A percentile compares a stretch with the other conserved stretches of the same genome.
Evolutionary conservation across 805 yeast genomes (phyloP).

Genomic region (Scheffersomyces lignosus): DNA sequence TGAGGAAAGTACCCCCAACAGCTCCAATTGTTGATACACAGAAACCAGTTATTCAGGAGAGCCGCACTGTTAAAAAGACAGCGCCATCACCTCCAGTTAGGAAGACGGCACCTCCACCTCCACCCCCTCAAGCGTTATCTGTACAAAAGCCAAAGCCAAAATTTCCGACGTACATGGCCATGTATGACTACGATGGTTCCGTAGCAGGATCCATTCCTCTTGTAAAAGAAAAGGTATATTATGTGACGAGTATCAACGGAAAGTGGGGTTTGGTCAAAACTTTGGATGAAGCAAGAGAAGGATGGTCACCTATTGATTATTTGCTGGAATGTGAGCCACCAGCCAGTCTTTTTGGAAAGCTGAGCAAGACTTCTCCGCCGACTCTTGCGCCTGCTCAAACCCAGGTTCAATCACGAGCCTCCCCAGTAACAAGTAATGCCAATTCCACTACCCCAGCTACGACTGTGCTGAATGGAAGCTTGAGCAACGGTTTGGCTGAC

Average conservation of each 20-base stretch:
- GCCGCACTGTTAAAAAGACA: constrained; percentile 28
- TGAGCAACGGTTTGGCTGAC: constrained; percentile 63
- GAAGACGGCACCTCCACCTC: constrained; percentile 38
- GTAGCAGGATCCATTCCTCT: constrained; percentile 81
- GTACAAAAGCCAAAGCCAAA: constrained; percentile 55
- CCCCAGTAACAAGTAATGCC: constrained; percentile 20
- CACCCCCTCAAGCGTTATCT: constrained; percentile 61
- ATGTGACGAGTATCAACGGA: constrained; percentile 70
- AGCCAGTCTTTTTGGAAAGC: constrained; percentile 22
- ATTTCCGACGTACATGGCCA: constrained; percentile 78
- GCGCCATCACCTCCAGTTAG: constrained; percentile 67
- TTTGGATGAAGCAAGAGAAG: constrained; percentile 74
- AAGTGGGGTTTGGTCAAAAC: constrained; percentile 94
- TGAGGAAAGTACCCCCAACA: constrained; percentile 14
- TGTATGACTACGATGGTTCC: constrained; percentile 86
- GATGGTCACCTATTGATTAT: constrained; percentile 98
- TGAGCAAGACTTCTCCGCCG: constrained; percentile 33
- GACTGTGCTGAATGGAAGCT: constrained; percentile 21
- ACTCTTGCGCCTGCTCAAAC: constrained; percentile 29
- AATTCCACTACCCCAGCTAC: constrained; percentile 13
- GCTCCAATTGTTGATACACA: constrained; percentile 12
- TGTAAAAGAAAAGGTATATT: constrained; percentile 71
- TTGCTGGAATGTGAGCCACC: constrained; percentile 61
- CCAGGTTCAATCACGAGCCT: constrained; percentile 20
- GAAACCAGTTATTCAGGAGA: constrained; percentile 15